Base-by-base conservation (phyloP, 768 basidiomycete genomes). In the Pholiota molesta region DNA sequence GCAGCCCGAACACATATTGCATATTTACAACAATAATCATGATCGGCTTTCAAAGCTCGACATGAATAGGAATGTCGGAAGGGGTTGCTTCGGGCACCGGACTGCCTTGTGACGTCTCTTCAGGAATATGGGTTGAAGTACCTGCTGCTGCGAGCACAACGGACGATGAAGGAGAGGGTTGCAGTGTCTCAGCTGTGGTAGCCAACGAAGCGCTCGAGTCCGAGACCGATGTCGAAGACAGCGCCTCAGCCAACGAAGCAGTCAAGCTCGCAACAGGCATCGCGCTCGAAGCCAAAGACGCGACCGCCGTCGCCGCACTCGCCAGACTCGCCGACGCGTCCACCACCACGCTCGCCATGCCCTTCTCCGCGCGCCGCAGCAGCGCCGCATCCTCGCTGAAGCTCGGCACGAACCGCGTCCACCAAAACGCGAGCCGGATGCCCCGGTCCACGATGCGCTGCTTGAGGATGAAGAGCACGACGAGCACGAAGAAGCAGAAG, bases 401-500 rank as follows among this genome's bases (percentile, higher is more conserved):
- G 70, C 77, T 76, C 26, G 92, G 92, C 0, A 93, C 59, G 58
- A 91, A 91, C 40, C 85, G 80, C 44, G 90, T 91, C 93, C 95
- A 97, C 90, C 91, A 96, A 55, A 95, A 88, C 0, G 91, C 91
- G 3, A 96, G 80, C 21, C 89, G 81, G 26, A 97, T 63, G 2
- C 91, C 86, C 37, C 87, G 85, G 71, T 97, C 93, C 37, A 98
- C 65, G 52, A 98, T 77, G 16, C 97, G 84, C 60, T 95, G 88
- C 75, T 97, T 94, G 68, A 99, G 69, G 66, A 99, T 90, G 68
- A 92, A 96, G 26, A 90, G 81, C 7, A 95, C 87, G 31, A 92
- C 89, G 17, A 95, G 84, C 61, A 88, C 63, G 78, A 99, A 99
- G 74, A 98, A 92, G 11, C 80, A 71, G 37, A 99, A 86, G 0